phyloP scores from a whole-genome alignment of 139 green algal species.

The Microglena sp. region DNA sequence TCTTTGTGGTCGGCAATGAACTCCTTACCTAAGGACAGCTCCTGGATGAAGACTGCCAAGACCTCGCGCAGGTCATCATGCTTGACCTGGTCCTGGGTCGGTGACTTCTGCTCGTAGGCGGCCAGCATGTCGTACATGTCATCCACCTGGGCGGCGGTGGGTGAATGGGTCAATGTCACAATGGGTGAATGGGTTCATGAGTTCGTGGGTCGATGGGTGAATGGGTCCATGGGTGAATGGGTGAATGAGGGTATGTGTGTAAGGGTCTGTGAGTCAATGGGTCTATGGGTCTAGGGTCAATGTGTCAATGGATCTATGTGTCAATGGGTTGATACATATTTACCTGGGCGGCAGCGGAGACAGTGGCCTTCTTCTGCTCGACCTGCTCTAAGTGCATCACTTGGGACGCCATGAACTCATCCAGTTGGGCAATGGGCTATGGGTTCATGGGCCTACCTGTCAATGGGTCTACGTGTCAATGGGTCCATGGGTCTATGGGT shows the following conservation, averaged over 20 bases:
- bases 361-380: too few species aligned
- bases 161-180: slow-evolving; percentile 45
- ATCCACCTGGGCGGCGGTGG: slow-evolving; percentile 47
- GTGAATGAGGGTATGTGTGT: too few species aligned
- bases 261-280: too few species aligned
- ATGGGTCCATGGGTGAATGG: not conserved
- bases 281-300: too few species aligned
- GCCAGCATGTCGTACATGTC: slow-evolving; percentile 78
- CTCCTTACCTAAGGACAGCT: slow-evolving; percentile 41
- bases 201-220: too few species aligned
- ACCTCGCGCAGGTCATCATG: slow-evolving; percentile 68
- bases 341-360: too few species aligned
- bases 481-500: not conserved
- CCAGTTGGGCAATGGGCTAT: too few species aligned
- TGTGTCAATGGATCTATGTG: too few species aligned
- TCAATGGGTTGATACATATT: too few species aligned
- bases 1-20: slow-evolving; percentile 66
- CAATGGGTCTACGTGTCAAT: not conserved
- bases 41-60: slow-evolving; percentile 26
- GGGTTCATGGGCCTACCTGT: too few species aligned
- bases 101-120: slow-evolving; percentile 56
- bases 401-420: slow-evolving; percentile 59
- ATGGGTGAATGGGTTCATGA: too few species aligned
- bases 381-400: slow-evolving; percentile 4
- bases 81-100: slow-evolving; percentile 44